Evolutionary conservation across 352 stramenopile species (phyloP).

Genomic region (Globisporangium nagaii): DNA sequence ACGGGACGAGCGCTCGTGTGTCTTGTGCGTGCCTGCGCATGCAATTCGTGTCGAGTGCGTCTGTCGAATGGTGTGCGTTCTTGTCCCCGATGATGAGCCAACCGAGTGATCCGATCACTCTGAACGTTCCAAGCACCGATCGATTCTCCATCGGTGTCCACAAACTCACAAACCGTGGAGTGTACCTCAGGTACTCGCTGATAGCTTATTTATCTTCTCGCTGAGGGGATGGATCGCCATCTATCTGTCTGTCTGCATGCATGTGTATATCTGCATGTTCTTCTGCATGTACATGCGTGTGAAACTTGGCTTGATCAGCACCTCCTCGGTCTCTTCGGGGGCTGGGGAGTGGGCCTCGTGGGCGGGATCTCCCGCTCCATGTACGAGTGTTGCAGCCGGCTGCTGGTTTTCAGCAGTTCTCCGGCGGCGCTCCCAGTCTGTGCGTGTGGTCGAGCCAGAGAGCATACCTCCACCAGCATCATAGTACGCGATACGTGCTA

Average conservation of each 20-base stretch:
- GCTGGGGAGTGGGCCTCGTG: conserved; percentile 37
- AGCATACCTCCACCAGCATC: conserved; percentile 59
- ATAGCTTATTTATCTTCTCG: conserved; percentile 70
- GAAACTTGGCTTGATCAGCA: conserved; percentile 24
- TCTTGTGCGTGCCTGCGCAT: not conserved
- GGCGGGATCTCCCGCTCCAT: not conserved
- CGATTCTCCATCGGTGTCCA: conserved; percentile 23
- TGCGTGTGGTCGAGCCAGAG: conserved; percentile 32
- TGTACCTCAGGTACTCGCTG: conserved; percentile 65
- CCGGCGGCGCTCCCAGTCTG: conserved; percentile 48
- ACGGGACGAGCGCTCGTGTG: too few species aligned
- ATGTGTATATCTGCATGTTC: conserved; percentile 8
- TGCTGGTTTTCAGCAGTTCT: conserved; percentile 78
- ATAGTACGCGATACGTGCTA: conserved; percentile 74
- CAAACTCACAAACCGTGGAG: conserved; percentile 32
- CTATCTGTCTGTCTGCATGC: not conserved
- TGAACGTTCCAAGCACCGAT: conserved; percentile 49
- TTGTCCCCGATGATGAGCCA: conserved; percentile 45
- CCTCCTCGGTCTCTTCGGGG: conserved; percentile 11
- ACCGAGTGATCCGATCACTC: conserved; percentile 4
- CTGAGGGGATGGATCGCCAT: conserved; percentile 49
- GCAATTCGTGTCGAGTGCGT: not conserved
- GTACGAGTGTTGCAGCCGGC: conserved; percentile 68
- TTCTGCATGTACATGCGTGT: conserved; percentile 7
- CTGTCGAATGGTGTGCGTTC: not conserved